phyloP scores from a whole-genome alignment of 2,329 filamentous ascomycete genomes.

The Xylariales sp. region DNA sequence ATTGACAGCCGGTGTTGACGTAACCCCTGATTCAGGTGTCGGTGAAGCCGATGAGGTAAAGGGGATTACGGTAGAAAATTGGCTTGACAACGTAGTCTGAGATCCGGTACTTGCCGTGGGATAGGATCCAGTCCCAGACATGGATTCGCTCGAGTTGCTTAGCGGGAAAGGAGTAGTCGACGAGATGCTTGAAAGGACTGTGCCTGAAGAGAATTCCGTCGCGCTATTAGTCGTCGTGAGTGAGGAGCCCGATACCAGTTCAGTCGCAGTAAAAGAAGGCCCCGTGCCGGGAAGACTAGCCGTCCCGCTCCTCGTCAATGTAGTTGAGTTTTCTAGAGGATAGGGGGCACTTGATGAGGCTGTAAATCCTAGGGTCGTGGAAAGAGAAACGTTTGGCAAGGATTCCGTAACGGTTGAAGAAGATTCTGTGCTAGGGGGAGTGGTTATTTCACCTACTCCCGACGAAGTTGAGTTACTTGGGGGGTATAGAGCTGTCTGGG shows the following conservation, averaged over 20 bases:
- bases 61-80: slow-evolving; percentile 4
- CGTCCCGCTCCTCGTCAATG: slow-evolving; percentile 15
- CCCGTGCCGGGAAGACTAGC: slow-evolving; percentile 18
- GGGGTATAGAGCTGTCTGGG: slow-evolving; percentile 24
- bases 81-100: slow-evolving; percentile 10
- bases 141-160: slow-evolving; percentile 27
- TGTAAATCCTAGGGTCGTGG: neutral
- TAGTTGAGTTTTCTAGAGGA: slow-evolving; percentile 31
- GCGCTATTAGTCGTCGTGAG: neutral
- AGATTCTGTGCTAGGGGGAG: slow-evolving; percentile 9
- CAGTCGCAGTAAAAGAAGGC: slow-evolving; percentile 13
- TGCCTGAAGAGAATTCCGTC: slow-evolving; percentile 9
- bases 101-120: slow-evolving; percentile 17
- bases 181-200: neutral
- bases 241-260: slow-evolving; percentile 8
- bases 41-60: slow-evolving; percentile 12
- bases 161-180: slow-evolving; percentile 29
- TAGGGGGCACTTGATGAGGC: slow-evolving; percentile 17
- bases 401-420: slow-evolving; percentile 11
- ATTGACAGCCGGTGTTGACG: slow-evolving; percentile 4
- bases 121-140: slow-evolving; percentile 25
- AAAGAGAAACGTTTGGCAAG: slow-evolving; percentile 4
- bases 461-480: slow-evolving; percentile 23
- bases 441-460: slow-evolving; percentile 14
- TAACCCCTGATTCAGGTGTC: neutral